Base-by-base conservation (phyloP, 371 early-diverging fungal genomes). In the Batkoa obscura region DNA sequence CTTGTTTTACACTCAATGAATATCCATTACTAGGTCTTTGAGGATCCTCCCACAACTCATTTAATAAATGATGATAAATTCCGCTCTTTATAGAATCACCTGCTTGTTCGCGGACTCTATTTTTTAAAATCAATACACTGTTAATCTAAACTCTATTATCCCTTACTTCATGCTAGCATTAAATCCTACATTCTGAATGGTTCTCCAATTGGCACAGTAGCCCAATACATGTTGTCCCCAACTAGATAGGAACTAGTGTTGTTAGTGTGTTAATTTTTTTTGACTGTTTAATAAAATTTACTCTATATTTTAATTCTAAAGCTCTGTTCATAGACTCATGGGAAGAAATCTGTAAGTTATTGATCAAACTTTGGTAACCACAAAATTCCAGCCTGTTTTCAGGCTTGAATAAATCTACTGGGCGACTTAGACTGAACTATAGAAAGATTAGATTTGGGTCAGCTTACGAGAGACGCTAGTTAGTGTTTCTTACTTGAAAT, bases 71-170 rank as follows among this genome's bases (percentile, higher is more conserved):
- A 67, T 90, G 83, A 2, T 68, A 64, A 41, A 93, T 53, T 0
- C 88, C 72, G 2, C 90, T 84, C 63, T 94, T 94, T 37, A 94
- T 66, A 15, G 84, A 71, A 64, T 94, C 84, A 0, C 93, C 94
- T 13, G 84, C 92, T 59, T 90, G 84, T 38, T 80, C 66, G 33
- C 95, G 84, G 55, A 93, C 75, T 60, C 88, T 88, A 66, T 23
- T n/a, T n/a, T n/a, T n/a, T n/a, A n/a, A n/a, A n/a, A n/a, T n/a
- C n/a, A n/a, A n/a, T n/a, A n/a, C n/a, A n/a, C n/a, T n/a, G n/a
- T n/a, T n/a, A n/a, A n/a, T n/a, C n/a, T n/a, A n/a, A n/a, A n/a
- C n/a, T n/a, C n/a, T n/a, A n/a, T n/a, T n/a, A n/a, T n/a, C n/a
- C n/a, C n/a, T n/a, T n/a, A n/a, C n/a, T n/a, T n/a, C n/a, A n/a